phyloP scores from a whole-genome alignment of 163 green algal genomes.

The Scenedesmus sp. region DNA sequence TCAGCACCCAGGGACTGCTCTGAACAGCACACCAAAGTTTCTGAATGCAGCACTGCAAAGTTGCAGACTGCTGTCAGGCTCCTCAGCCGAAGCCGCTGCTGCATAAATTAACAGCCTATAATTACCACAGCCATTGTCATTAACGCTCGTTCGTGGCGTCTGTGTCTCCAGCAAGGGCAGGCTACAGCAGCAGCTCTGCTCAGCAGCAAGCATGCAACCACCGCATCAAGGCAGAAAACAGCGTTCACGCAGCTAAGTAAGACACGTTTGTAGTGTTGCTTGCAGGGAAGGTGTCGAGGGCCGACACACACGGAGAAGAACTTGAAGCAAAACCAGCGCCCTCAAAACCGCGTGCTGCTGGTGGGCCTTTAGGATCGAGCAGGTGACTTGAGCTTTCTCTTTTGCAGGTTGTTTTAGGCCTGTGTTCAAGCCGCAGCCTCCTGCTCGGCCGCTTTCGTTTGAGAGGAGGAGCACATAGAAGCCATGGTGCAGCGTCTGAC shows the following conservation, averaged over 20 bases:
- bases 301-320: background rate
- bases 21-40: too few species aligned
- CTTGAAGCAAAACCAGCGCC: background rate
- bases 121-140: too few species aligned
- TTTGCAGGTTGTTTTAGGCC: background rate
- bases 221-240: background rate
- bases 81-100: too few species aligned
- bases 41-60: too few species aligned
- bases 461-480: constrained; percentile 12
- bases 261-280: background rate
- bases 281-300: background rate
- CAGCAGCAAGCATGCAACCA: background rate
- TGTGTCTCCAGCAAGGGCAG: background rate
- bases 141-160: background rate
- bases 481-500: constrained; percentile 44
- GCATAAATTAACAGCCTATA: too few species aligned
- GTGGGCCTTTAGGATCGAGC: background rate
- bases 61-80: too few species aligned
- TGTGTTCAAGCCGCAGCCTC: background rate
- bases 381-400: background rate
- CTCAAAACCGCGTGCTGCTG: constrained; percentile 13
- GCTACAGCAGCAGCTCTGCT: background rate
- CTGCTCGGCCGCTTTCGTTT: constrained; percentile 13
- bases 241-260: background rate
- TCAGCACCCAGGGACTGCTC: too few species aligned